Percentiles rank a stretch among this genome's conserved stretches.
Conservation (phyloP, 306 rosid species). For the Quercus ilex region DNA sequence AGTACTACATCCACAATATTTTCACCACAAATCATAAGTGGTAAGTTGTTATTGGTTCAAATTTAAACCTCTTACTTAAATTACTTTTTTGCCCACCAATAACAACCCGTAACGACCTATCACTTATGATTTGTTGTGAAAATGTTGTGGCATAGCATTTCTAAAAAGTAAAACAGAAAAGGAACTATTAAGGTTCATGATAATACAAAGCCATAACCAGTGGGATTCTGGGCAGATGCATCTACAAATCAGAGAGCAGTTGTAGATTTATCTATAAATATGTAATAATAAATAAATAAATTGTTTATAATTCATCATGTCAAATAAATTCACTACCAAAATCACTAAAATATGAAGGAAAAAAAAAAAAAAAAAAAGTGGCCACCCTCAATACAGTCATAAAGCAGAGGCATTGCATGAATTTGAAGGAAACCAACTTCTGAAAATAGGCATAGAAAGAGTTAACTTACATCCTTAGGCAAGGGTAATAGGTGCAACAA, state of each 20-base stretch:
- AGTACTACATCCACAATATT: fast-evolving
- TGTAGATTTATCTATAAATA: neutral
- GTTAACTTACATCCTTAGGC: slow-evolving; percentile 4
- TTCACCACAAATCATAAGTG: too few species aligned
- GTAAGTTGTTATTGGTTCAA: too few species aligned
- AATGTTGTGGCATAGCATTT: neutral
- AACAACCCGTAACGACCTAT: fast-evolving
- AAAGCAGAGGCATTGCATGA: neutral
- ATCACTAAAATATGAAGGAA: neutral
- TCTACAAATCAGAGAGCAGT: neutral
- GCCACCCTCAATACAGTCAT: neutral
- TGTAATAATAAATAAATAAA: neutral
- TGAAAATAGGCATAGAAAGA: neutral
- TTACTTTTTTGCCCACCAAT: too few species aligned
- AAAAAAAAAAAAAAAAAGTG: neutral
- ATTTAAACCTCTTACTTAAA: too few species aligned
- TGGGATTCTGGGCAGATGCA: neutral
- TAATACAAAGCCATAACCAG: neutral
- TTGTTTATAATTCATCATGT: neutral
- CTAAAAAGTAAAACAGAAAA: neutral
- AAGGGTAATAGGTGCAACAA: neutral
- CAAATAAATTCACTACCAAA: neutral
- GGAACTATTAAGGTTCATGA: neutral
- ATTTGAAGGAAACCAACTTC: neutral
- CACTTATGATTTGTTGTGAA: too few species aligned